phyloP scores from a whole-genome alignment of 2,329 filamentous ascomycete genomes.

The Capronia americana region DNA sequence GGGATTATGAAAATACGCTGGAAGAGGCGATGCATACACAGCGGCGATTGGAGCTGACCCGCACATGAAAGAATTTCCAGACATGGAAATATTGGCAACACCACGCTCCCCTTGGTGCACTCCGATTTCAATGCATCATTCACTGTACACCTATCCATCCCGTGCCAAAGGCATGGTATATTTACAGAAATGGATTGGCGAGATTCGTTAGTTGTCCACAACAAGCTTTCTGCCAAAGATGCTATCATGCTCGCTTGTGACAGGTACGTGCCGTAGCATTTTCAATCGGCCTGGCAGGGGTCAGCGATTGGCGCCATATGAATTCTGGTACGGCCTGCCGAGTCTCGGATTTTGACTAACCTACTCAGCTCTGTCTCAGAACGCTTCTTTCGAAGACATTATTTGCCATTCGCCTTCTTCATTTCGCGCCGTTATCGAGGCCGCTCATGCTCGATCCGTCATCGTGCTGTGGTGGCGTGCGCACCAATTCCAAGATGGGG shows the following conservation, averaged over 20 bases:
- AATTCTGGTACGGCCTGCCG: slow-evolving; percentile 14
- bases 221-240: neutral
- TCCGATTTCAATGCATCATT: neutral
- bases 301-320: neutral
- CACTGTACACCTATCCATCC: neutral
- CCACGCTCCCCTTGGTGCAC: neutral
- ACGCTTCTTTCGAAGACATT: neutral
- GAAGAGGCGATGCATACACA: slow-evolving; percentile 42
- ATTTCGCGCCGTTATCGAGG: neutral
- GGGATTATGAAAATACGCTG: slow-evolving; percentile 71
- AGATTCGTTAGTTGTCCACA: neutral
- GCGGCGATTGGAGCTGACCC: slow-evolving; percentile 13
- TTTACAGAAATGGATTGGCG: neutral
- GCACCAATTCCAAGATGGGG: neutral
- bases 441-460: neutral
- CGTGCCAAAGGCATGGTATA: neutral
- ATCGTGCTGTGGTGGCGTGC: neutral
- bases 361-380: slow-evolving; percentile 15
- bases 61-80: slow-evolving; percentile 10
- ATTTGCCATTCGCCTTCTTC: neutral
- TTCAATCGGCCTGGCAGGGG: slow-evolving; percentile 11
- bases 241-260: neutral
- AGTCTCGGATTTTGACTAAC: slow-evolving; percentile 4
- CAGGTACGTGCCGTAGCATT: slow-evolving; percentile 6
- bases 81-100: neutral